Evolutionary conservation across 495 filamentous ascomycete genomes (phyloP), one percentile per base, ranked within the genome.

Genomic region (Poronia punctata): DNA sequence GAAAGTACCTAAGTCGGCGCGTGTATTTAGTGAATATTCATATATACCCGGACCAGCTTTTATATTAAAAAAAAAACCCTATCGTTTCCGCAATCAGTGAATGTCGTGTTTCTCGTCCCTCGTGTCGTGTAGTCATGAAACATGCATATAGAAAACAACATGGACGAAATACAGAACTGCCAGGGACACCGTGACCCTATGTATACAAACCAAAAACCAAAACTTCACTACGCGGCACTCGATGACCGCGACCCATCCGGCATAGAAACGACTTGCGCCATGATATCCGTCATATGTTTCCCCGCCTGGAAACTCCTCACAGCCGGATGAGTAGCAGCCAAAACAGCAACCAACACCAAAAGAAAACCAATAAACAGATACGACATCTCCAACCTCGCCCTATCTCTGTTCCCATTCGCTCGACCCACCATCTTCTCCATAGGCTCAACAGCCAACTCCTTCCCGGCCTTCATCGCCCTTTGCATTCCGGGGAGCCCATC

Each of bases 401-500:
- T 39, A 3, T 32, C 18, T 21, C 28, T 17, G 25, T 9, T 27
- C 8, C 45, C 42, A 4, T 49, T 53, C 25, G n/a, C 52, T 53
- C 0, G 53, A 55, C 70, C 68, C 0, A 73, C 63, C 61, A 71
- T 70, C 48, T 79, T 79, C 45, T 64, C 61, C 5, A 76, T 53
- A 5, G 75, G 75, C 20, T 46, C 54, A 17, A 79, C 60, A 2
- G 53, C 48, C 20, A 72, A 57, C 31, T 52, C 43, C 37, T 65
- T 63, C 3, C 54, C 67, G 11, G 61, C 63, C 34, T 53, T 53
- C 15, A 63, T 39, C 0, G 56, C 75, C 20, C 66, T 43, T 16
- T 56, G 52, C 58, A 79, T 64, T 0, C 66, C 73, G 0, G 74
- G 74, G 0, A 79, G 52, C 1, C 71, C 73, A 41, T 79, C 75